Evolutionary conservation across 1,284 basidiomycete genomes (phyloP).

Genomic region (Moesziomyces globuligerus): DNA sequence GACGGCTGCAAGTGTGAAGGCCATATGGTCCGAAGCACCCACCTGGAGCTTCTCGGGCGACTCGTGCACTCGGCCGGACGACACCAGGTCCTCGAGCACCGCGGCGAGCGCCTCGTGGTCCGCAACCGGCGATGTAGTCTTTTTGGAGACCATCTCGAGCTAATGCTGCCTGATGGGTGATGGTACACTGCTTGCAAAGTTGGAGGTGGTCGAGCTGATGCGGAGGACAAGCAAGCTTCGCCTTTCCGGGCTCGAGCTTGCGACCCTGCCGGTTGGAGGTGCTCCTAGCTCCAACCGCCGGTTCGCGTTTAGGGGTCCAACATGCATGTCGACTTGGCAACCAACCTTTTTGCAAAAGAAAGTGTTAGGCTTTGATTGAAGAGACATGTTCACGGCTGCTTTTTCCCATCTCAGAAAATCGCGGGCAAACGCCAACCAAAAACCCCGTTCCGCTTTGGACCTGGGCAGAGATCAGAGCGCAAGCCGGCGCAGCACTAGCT

Average conservation of each 20-base stretch:
- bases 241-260: too few species aligned
- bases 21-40: slow-evolving; percentile 26
- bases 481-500: neutral
- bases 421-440: neutral
- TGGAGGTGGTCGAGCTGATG: too few species aligned
- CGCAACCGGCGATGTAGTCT: slow-evolving; percentile 2
- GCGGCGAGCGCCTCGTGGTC: slow-evolving; percentile 43
- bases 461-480: slow-evolving; percentile 9
- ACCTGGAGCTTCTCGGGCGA: slow-evolving; percentile 19
- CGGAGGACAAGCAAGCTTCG: too few species aligned
- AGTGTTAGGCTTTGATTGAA: slow-evolving; percentile 2
- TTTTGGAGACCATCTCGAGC: slow-evolving; percentile 3
- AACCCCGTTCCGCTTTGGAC: neutral
- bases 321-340: too few species aligned
- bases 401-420: neutral
- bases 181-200: too few species aligned
- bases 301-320: neutral
- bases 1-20: slow-evolving; percentile 33
- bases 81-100: slow-evolving; percentile 45
- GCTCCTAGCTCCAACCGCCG: neutral
- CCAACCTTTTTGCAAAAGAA: neutral
- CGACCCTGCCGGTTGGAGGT: too few species aligned
- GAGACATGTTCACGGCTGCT: neutral
- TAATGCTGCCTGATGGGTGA: too few species aligned
- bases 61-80: slow-evolving; percentile 27